Conservation (phyloP, 2,329 filamentous ascomycete species). For the Thelonectria discophora region DNA sequence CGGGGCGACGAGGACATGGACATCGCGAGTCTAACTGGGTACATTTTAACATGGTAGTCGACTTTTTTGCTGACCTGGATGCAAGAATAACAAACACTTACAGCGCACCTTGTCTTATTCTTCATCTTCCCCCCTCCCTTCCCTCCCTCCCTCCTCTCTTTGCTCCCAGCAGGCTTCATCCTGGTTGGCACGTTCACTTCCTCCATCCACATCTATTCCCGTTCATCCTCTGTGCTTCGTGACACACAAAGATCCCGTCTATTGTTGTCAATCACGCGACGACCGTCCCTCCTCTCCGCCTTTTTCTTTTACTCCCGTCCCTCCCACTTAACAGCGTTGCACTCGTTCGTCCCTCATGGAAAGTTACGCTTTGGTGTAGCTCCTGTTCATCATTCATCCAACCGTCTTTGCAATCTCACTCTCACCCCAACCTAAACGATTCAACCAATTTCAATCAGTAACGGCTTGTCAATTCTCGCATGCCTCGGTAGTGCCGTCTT, state of each 20-base stretch:
- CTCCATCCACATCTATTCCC: conserved; percentile 15
- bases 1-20: not conserved
- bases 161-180: conserved; percentile 10
- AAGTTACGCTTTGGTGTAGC: not conserved
- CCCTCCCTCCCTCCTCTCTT: not conserved
- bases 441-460: not conserved
- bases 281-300: not conserved
- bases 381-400: not conserved
- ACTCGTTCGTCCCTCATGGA: not conserved
- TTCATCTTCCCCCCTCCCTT: conserved; percentile 1
- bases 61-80: not conserved
- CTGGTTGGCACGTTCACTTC: conserved; percentile 6
- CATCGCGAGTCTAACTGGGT: conserved; percentile 4
- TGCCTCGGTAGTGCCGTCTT: conserved; percentile 9
- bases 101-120: conserved; percentile 5
- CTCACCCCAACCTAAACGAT: not conserved
- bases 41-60: not conserved
- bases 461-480: conserved; percentile 7
- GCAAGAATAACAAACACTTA: conserved; percentile 1
- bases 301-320: conserved; percentile 6
- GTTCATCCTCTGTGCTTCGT: not conserved
- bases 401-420: not conserved
- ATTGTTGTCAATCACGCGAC: not conserved
- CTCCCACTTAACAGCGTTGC: not conserved
- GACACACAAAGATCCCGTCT: not conserved